Conservation (phyloP, 371 early-diverging fungal genomes). For the Rhizopus arrhizus region DNA sequence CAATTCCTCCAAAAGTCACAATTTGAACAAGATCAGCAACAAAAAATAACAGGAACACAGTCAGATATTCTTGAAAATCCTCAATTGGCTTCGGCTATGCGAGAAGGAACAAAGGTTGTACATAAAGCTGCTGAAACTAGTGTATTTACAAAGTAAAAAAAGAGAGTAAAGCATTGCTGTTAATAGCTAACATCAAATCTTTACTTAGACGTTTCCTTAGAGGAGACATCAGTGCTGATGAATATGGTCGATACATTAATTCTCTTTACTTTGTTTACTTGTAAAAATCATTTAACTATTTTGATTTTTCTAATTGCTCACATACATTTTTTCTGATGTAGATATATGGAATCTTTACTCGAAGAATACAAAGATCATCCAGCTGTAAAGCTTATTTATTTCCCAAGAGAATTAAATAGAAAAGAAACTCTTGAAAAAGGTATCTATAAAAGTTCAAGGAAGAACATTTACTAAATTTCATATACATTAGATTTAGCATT, state of each 20-base stretch:
- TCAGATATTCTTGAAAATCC: slow-evolving; percentile 41
- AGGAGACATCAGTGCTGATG: slow-evolving; percentile 49
- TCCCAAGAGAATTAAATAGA: slow-evolving; percentile 58
- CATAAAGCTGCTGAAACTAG: slow-evolving; percentile 64
- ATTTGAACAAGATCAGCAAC: slow-evolving; percentile 15
- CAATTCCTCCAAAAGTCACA: slow-evolving; percentile 35
- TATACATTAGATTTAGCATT: slow-evolving; percentile 49
- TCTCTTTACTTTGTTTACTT: slow-evolving; percentile 52
- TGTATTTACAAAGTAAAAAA: slow-evolving; percentile 57
- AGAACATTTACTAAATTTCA: not conserved
- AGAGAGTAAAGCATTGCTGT: not conserved
- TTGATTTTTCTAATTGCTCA: not conserved
- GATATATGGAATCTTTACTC: slow-evolving; percentile 59
- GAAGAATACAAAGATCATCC: slow-evolving; percentile 54
- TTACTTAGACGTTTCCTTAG: slow-evolving; percentile 45
- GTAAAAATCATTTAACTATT: slow-evolving; percentile 21
- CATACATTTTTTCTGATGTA: slow-evolving; percentile 6
- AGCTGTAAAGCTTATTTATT: slow-evolving; percentile 56
- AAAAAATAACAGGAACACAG: not conserved
- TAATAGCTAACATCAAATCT: not conserved
- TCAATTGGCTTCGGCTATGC: slow-evolving; percentile 53
- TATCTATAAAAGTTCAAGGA: not conserved
- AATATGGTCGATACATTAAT: slow-evolving; percentile 51
- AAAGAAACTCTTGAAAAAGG: slow-evolving; percentile 44
- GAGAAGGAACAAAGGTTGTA: slow-evolving; percentile 62